phyloP scores from a whole-genome alignment of 2,329 filamentous ascomycete species.

The Epichloe typhina region DNA sequence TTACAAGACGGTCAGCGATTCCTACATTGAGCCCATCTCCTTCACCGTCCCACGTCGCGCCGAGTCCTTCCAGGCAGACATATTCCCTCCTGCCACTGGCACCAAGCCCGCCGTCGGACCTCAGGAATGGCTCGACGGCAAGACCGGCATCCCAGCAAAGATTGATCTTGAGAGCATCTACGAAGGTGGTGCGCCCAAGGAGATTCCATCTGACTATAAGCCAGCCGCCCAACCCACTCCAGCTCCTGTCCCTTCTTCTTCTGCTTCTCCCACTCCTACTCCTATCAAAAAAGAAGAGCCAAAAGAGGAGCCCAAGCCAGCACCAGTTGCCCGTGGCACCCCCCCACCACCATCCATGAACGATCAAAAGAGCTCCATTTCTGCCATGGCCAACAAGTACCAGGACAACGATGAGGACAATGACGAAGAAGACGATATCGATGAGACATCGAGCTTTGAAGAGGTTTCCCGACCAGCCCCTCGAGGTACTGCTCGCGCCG shows the following conservation, averaged over 20 bases:
- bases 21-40: constrained; percentile 89
- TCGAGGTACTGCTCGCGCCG: constrained; percentile 31
- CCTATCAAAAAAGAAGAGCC: constrained; percentile 26
- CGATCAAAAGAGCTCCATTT: constrained; percentile 79
- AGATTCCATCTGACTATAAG: constrained; percentile 60
- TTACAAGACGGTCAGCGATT: constrained; percentile 94
- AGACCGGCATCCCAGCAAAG: constrained; percentile 74
- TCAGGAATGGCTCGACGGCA: constrained; percentile 75
- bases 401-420: constrained; percentile 59
- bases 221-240: constrained; percentile 34
- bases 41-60: constrained; percentile 92
- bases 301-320: constrained; percentile 32
- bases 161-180: constrained; percentile 89
- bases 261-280: constrained; percentile 19
- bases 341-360: constrained; percentile 55
- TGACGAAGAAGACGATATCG: constrained; percentile 46
- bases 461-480: constrained; percentile 66
- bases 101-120: constrained; percentile 67
- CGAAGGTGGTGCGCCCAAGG: constrained; percentile 67
- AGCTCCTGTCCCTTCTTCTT: constrained; percentile 15
- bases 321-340: constrained; percentile 21
- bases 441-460: constrained; percentile 73
- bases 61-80: constrained; percentile 92
- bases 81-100: constrained; percentile 79
- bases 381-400: constrained; percentile 74